These are phyloP conservation scores for Plectosphaerella plurivora DNA, from an alignment of 2,329 filamentous ascomycete genomes.

Conservation along the genomic window DNA sequence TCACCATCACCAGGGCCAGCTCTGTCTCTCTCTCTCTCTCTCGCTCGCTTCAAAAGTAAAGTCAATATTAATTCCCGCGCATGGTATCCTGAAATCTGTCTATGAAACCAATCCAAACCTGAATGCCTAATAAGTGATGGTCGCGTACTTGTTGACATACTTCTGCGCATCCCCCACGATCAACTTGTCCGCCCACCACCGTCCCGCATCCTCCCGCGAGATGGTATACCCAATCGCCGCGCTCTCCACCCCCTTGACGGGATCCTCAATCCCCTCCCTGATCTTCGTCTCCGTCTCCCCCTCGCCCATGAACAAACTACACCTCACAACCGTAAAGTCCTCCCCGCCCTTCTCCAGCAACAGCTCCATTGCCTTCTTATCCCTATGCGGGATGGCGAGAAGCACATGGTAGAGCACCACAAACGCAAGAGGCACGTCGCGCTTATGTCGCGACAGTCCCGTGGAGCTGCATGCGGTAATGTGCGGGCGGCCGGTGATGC, in stretches of 20 bases:
- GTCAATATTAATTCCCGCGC: no score
- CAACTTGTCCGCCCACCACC: slow-evolving; percentile 34
- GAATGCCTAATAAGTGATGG: slow-evolving; percentile 19
- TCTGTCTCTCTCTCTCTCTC: no score
- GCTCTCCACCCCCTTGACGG: slow-evolving; percentile 22
- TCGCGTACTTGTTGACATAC: slow-evolving; percentile 23
- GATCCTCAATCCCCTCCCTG: slow-evolving; percentile 27
- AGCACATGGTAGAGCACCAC: slow-evolving; percentile 34
- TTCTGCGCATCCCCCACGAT: slow-evolving; percentile 13
- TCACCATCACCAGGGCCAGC: no score
- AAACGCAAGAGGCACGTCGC: slow-evolving; percentile 35
- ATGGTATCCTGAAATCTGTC: no score
- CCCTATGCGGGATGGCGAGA: slow-evolving; percentile 31
- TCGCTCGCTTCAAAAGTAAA: no score
- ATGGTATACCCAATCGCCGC: slow-evolving; percentile 35
- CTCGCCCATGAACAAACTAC: slow-evolving; percentile 21
- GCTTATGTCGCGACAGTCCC: slow-evolving; percentile 30
- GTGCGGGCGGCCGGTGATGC: slow-evolving; percentile 21
- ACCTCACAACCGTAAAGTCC: slow-evolving; percentile 24
- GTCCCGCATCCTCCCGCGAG: slow-evolving; percentile 33
- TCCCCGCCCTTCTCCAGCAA: slow-evolving; percentile 19
- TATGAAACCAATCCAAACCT: background rate
- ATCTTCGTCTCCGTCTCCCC: slow-evolving; percentile 16
- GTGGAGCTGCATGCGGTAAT: slow-evolving; percentile 36
- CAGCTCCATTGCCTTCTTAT: slow-evolving; percentile 41